Evolutionary conservation across 2,329 filamentous ascomycete genomes (phyloP).

Genomic region (Monosporascus sp.): DNA sequence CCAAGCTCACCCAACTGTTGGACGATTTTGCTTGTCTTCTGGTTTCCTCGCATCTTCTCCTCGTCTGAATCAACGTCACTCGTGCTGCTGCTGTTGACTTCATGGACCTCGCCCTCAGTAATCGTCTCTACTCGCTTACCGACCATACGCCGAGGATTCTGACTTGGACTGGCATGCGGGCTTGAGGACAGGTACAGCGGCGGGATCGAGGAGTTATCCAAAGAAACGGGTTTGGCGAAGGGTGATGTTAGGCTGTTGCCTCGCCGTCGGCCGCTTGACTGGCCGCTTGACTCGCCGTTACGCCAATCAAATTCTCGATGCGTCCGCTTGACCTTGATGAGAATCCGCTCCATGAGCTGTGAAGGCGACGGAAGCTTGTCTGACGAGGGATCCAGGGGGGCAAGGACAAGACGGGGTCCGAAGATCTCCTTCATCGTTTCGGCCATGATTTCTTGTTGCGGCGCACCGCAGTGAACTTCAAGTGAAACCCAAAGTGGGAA

Average conservation of each 20-base stretch:
- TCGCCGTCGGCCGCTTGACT: slow-evolving; percentile 44
- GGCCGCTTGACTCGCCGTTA: slow-evolving; percentile 39
- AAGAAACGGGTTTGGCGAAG: slow-evolving; percentile 56
- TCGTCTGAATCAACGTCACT: slow-evolving; percentile 75
- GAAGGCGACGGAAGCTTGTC: slow-evolving; percentile 77
- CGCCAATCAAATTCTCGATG: slow-evolving; percentile 46
- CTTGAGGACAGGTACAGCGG: slow-evolving; percentile 49
- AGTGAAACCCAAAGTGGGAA: slow-evolving; percentile 93
- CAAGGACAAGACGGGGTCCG: slow-evolving; percentile 69
- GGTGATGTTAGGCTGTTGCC: slow-evolving; percentile 75
- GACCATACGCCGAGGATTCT: slow-evolving; percentile 41
- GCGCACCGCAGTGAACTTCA: slow-evolving; percentile 83
- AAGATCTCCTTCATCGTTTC: slow-evolving; percentile 83
- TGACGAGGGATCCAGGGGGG: slow-evolving; percentile 65
- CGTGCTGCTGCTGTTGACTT: slow-evolving; percentile 53
- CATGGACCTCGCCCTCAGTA: slow-evolving; percentile 51
- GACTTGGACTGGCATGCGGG: slow-evolving; percentile 47
- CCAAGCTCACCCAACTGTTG: slow-evolving; percentile 79
- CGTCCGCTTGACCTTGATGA: slow-evolving; percentile 92
- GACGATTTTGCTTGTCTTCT: slow-evolving; percentile 77
- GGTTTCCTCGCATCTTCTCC: slow-evolving; percentile 51
- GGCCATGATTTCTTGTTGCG: slow-evolving; percentile 84
- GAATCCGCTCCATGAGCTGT: slow-evolving; percentile 73
- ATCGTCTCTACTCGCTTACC: slow-evolving; percentile 54
- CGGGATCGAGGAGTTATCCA: slow-evolving; percentile 53